Evolutionary conservation across 2,329 filamentous ascomycete species (phyloP).

Genomic region (Geosmithia putterillii): DNA sequence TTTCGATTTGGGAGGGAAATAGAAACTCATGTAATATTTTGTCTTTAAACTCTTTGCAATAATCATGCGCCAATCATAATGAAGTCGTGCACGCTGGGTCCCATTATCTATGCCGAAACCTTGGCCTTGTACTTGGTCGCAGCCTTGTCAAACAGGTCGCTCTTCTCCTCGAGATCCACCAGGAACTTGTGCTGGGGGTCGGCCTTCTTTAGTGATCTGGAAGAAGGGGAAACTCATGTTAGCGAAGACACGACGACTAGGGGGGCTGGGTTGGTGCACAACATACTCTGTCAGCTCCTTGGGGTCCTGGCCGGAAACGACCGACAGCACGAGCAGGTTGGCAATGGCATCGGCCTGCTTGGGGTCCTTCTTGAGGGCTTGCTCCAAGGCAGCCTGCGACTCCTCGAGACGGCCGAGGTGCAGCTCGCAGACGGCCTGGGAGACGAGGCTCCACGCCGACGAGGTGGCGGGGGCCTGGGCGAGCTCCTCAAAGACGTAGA

Average conservation of each 20-base stretch:
- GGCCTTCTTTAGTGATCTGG: conserved; percentile 41
- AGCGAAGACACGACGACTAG: background rate
- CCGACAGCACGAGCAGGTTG: conserved; percentile 69
- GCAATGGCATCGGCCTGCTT: conserved; percentile 64
- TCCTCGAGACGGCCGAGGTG: conserved; percentile 83
- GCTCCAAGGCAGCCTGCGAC: conserved; percentile 73
- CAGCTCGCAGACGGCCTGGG: conserved; percentile 82
- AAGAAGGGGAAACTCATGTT: background rate
- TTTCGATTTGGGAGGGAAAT: background rate
- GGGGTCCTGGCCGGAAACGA: conserved; percentile 61
- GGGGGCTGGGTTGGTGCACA: too few relatives aligned
- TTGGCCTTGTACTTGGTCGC: conserved; percentile 80
- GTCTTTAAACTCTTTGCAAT: background rate
- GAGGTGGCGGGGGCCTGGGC: conserved; percentile 76
- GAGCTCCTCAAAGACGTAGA: conserved; percentile 95
- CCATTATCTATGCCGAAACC: conserved; percentile 43
- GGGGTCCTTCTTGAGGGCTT: conserved; percentile 65
- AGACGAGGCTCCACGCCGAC: conserved; percentile 63
- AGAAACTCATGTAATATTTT: background rate
- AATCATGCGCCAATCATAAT: conserved; percentile 11
- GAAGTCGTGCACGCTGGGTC: conserved; percentile 9
- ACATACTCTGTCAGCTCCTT: conserved; percentile 50
- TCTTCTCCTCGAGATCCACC: conserved; percentile 71
- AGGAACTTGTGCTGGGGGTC: conserved; percentile 61
- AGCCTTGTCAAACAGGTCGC: conserved; percentile 73